Percentiles rank a stretch among this genome's conserved stretches.
These are phyloP conservation scores for Apiospora phragmitis DNA, from an alignment of 2,329 filamentous ascomycete genomes.

Conservation along the genomic window DNA sequence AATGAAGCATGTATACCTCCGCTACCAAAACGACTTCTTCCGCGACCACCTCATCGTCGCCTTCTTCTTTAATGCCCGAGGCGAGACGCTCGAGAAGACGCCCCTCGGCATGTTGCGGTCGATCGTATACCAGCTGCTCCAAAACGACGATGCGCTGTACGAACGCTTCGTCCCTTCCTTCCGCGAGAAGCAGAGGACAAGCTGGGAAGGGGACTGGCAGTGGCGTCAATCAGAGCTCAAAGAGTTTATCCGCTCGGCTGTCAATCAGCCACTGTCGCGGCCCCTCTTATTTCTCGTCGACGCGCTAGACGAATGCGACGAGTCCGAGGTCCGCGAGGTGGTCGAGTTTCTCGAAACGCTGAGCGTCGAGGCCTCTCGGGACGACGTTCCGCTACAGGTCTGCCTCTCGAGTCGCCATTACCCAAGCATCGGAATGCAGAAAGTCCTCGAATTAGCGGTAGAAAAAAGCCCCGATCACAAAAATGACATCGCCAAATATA, in stretches of 20 bases:
- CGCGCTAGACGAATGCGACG: slow-evolving; percentile 13
- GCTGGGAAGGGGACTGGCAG: background rate
- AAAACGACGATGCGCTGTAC: slow-evolving; percentile 7
- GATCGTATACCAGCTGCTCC: slow-evolving; percentile 21
- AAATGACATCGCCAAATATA: background rate
- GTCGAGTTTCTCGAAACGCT: background rate
- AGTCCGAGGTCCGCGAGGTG: slow-evolving; percentile 1
- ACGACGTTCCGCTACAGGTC: background rate
- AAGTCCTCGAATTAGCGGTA: background rate
- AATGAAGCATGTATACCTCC: slow-evolving; percentile 21
- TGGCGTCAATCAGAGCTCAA: background rate
- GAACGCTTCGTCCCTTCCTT: slow-evolving; percentile 13
- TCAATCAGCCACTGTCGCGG: background rate
- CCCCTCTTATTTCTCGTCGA: background rate
- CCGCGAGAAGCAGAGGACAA: slow-evolving; percentile 12
- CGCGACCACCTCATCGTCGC: slow-evolving; percentile 14
- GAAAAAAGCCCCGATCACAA: background rate
- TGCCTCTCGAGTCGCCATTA: slow-evolving; percentile 12
- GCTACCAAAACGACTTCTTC: slow-evolving; percentile 12
- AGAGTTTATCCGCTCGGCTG: background rate
- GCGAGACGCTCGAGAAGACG: slow-evolving; percentile 21
- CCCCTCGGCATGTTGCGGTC: slow-evolving; percentile 22
- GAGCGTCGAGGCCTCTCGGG: background rate
- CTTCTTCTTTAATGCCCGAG: slow-evolving; percentile 26
- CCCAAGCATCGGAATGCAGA: slow-evolving; percentile 14